Base-by-base conservation (phyloP, 2,329 filamentous ascomycete genomes). In the Fusarium lateritium region DNA sequence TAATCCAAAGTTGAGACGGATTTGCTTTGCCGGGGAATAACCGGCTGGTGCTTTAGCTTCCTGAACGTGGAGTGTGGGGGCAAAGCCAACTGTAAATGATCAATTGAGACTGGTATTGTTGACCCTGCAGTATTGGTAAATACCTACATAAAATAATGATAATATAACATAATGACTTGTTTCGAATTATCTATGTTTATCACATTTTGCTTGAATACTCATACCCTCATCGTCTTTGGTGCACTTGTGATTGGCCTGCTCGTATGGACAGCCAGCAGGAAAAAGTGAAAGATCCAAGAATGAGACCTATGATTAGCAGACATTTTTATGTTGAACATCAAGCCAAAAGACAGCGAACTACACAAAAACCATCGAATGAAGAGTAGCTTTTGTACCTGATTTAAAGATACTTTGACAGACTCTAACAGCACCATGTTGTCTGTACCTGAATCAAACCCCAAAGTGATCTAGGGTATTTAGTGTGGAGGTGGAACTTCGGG, bases 21-120 rank as follows among this genome's bases (percentile, higher is more conserved):
- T 49, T 47, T 34, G 3, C 8, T 24, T 44, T 55, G 42, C 73
- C 73, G 73, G 56, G 10, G 67, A 62, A 52, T 53, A n/a, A 28
- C 58, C 64, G 49, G 1, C 0, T 31, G 28, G 3, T 2, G 19
- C 14, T 19, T 6, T 14, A 21, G 11, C 10, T 31, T 14, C 40
- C 19, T 13, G 19, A 24, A 7, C 19, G 11, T 42, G 40, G 22
- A 40, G 2, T 11, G 11, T 10, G 5, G n/a, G 7, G 13, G 8
- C 10, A 5, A 31, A 38, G 19, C 36, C 7, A 5, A 40, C 5
- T 8, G 19, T 5, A 17, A 14, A n/a, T 38, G 21, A 8, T 24
- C 6, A 10, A 9, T 43, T 7, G 2, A 13, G 34, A 36, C 14
- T 36, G 17, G 7, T 15, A 15, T 36, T 36, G 33, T 15, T 15